Base-by-base conservation (phyloP, 768 basidiomycete species). In the Omphalotus guepiniiformis region DNA sequence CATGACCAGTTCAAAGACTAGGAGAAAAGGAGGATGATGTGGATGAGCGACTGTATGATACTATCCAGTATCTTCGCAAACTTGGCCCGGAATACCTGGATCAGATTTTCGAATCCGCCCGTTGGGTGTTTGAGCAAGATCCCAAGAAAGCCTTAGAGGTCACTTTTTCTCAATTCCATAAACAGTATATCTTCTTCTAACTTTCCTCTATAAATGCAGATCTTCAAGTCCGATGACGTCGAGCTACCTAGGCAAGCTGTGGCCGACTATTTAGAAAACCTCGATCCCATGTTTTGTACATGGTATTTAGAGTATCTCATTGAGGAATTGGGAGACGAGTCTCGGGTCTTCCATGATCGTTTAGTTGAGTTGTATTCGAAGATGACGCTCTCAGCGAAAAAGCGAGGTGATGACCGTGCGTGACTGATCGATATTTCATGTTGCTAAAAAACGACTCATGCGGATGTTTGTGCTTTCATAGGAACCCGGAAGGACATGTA, bases 181-280 rank as follows among this genome's bases (percentile, higher is more conserved):
- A n/a, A n/a, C n/a, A n/a, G n/a, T n/a, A n/a, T n/a, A n/a, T n/a
- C n/a, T n/a, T n/a, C n/a, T n/a, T n/a, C n/a, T n/a, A n/a, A n/a
- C n/a, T n/a, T n/a, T n/a, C n/a, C n/a, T n/a, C n/a, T n/a, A n/a
- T n/a, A n/a, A n/a, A n/a, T 9, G 2, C 55, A 96, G 93, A 91
- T 99, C 34, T 99, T 98, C 60, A 92, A 85, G 2, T 93, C 94
- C 0, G 95, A 97, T 58, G 93, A 97, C 49, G 88, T 88, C 6
- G 93, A 95, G 49, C 75, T 98, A 15, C 93, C 96, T 18, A 79
- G 83, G 2, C 72, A 76, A 26, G 73, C 73, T 0, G 91, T 96
- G 3, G 82, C 85, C 9, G 76, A 83, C 49, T 93, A 84, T 62
- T 76, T 99, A 19, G 86, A 92, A 52, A 70, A 68, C 23, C 72